These are phyloP conservation scores for Barnettozyma populi DNA, from an alignment of 805 yeast genomes.

Conservation along the genomic window DNA sequence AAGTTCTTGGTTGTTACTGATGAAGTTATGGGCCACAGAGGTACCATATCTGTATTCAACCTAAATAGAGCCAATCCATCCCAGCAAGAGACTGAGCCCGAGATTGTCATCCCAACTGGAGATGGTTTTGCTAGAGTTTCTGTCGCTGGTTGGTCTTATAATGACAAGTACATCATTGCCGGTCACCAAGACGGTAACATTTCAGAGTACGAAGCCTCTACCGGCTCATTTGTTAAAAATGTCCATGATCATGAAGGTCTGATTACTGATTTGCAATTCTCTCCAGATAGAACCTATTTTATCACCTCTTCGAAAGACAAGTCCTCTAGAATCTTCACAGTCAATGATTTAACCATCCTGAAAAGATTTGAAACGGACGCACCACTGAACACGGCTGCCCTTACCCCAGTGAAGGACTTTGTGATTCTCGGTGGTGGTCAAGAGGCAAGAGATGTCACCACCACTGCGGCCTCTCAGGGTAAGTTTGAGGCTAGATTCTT, in stretches of 20 bases:
- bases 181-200: conserved; percentile 87
- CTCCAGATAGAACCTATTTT: conserved; percentile 82
- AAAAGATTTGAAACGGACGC: conserved; percentile 83
- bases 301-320: conserved; percentile 92
- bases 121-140: conserved; percentile 59
- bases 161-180: conserved; percentile 67
- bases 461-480: conserved; percentile 92
- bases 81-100: conserved; percentile 49
- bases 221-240: conserved; percentile 63
- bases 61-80: conserved; percentile 45
- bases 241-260: conserved; percentile 67
- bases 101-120: conserved; percentile 53
- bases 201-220: conserved; percentile 69
- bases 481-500: conserved; percentile 94
- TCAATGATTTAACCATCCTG: conserved; percentile 63
- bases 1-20: conserved; percentile 76
- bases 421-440: conserved; percentile 98
- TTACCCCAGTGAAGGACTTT: conserved; percentile 89
- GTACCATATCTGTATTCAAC: conserved; percentile 66
- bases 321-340: conserved; percentile 71
- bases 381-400: conserved; percentile 92
- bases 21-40: conserved; percentile 85
- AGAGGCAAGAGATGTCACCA: conserved; percentile 96
- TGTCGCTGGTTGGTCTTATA: conserved; percentile 84
- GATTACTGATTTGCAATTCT: conserved; percentile 86